A percentile compares a stretch with the other conserved stretches of the same genome.
These are phyloP conservation scores for Ogataea glucozyma DNA, from an alignment of 805 yeast species.

Conservation along the genomic window DNA sequence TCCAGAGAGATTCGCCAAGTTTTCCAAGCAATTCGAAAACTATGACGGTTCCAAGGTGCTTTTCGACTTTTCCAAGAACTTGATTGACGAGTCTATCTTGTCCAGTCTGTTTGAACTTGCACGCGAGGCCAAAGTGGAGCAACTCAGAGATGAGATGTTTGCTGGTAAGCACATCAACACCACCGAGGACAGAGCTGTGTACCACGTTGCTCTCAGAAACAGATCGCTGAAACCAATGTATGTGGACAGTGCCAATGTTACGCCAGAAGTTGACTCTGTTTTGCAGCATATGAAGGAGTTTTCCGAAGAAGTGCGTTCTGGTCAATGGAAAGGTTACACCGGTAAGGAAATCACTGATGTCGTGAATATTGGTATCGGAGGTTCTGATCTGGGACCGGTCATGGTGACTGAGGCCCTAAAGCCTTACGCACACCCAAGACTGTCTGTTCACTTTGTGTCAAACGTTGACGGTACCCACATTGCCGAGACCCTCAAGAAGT, in stretches of 20 bases:
- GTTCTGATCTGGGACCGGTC: conserved; percentile 98
- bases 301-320: conserved; percentile 85
- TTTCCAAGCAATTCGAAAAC: conserved; percentile 76
- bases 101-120: conserved; percentile 73
- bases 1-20: conserved; percentile 71
- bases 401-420: conserved; percentile 99
- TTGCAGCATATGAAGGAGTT: conserved; percentile 96
- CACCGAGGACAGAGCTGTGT: conserved; percentile 97
- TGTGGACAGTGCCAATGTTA: conserved; percentile 88
- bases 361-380: conserved; percentile 98
- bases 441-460: conserved; percentile 89
- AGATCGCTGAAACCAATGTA: conserved; percentile 78
- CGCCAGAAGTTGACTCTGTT: conserved; percentile 89
- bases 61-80: conserved; percentile 94
- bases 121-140: conserved; percentile 83
- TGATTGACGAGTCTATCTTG: conserved; percentile 83
- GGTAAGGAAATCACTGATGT: conserved; percentile 92
- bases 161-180: conserved; percentile 90
- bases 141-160: conserved; percentile 87
- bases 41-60: conserved; percentile 85
- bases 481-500: conserved; percentile 80
- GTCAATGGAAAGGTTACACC: conserved; percentile 95
- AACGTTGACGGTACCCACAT: conserved; percentile 98
- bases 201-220: conserved; percentile 95
- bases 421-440: conserved; percentile 73